Percentiles rank a stretch among this genome's conserved stretches.
phyloP scores from a whole-genome alignment of 768 basidiomycete species.

The Boletus patriciae region DNA sequence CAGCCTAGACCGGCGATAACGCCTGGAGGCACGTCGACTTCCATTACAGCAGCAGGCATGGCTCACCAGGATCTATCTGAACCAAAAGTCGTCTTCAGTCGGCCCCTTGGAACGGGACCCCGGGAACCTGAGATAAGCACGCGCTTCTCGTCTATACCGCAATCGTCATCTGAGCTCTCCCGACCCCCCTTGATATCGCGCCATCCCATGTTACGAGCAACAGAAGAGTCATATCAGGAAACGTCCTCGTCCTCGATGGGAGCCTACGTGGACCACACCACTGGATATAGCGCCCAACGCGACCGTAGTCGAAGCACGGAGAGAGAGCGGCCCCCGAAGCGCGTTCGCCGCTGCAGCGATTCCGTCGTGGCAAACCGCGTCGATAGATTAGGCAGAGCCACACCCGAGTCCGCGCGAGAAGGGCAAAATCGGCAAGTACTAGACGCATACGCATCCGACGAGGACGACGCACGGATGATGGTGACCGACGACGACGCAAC shows the following conservation, averaged over 20 bases:
- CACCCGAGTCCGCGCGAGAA: conserved; percentile 7
- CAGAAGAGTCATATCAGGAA: conserved; percentile 13
- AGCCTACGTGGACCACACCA: background rate
- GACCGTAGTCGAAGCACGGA: conserved; percentile 22
- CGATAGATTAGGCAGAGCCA: conserved; percentile 15
- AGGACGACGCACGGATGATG: background rate
- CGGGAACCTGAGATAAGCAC: conserved; percentile 16
- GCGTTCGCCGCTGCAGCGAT: conserved; percentile 19
- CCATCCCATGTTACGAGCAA: conserved; percentile 1
- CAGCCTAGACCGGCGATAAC: conserved; percentile 9
- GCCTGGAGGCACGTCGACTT: background rate
- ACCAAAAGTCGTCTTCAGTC: background rate
- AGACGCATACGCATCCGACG: background rate
- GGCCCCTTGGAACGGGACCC: conserved; percentile 6
- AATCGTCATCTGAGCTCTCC: conserved; percentile 2
- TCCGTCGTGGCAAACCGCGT: conserved; percentile 9
- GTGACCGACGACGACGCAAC: background rate
- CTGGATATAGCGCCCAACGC: conserved; percentile 7
- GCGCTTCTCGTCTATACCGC: conserved; percentile 13
- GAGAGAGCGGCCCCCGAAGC: conserved; percentile 31
- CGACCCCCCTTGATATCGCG: conserved; percentile 2
- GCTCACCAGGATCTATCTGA: background rate
- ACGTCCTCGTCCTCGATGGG: conserved; percentile 3
- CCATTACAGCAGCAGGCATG: conserved; percentile 5
- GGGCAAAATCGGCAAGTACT: background rate